Evolutionary conservation across 2,329 filamentous ascomycete species (phyloP).

Genomic region (Penicillium concentricum): DNA sequence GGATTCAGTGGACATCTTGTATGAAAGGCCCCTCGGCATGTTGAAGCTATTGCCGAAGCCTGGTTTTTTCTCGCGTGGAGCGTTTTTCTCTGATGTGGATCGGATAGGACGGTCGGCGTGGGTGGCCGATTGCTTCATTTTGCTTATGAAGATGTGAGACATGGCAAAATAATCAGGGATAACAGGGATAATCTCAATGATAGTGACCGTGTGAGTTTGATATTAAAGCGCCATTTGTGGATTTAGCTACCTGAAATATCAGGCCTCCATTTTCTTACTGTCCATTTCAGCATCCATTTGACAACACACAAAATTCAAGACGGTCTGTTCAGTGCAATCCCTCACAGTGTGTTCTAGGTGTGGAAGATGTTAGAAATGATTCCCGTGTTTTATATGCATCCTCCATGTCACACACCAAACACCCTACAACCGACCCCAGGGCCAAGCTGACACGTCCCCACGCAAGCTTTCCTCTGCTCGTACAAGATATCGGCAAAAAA

Average conservation of each 20-base stretch:
- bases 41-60: conserved; percentile 2
- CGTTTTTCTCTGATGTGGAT: background rate
- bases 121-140: background rate
- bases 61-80: background rate
- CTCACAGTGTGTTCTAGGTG: background rate
- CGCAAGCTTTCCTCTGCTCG: background rate
- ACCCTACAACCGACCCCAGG: background rate
- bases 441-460: conserved; percentile 4
- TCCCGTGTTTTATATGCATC: background rate
- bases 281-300: background rate
- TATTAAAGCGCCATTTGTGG: background rate
- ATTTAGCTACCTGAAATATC: background rate
- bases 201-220: background rate
- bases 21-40: background rate
- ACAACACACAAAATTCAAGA: background rate
- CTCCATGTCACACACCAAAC: background rate
- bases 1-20: background rate
- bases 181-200: background rate
- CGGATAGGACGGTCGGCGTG: background rate
- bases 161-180: background rate
- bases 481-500: conserved; percentile 1
- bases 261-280: background rate
- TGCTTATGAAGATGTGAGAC: background rate
- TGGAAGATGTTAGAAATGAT: background rate
- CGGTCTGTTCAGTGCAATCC: too few relatives aligned